phyloP scores from a whole-genome alignment of 495 filamentous ascomycete genomes.

The Haplographium delicatum region DNA sequence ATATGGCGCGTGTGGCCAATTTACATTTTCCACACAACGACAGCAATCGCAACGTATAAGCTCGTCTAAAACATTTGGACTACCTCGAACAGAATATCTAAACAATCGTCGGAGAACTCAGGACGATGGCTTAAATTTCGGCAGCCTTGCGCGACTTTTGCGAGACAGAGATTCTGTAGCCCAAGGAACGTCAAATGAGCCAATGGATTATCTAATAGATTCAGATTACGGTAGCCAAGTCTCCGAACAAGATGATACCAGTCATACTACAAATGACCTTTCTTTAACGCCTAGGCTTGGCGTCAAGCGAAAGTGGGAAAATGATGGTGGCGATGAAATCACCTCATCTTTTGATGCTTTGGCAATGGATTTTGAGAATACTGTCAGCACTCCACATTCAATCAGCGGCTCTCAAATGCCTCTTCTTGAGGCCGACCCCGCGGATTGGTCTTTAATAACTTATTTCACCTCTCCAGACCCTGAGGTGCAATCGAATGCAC shows the following conservation, averaged over 20 bases:
- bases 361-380: slow-evolving; percentile 20
- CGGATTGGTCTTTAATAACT: slow-evolving; percentile 36
- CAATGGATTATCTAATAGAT: slow-evolving; percentile 33
- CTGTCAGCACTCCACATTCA: slow-evolving; percentile 20
- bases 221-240: slow-evolving; percentile 39
- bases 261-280: slow-evolving; percentile 37
- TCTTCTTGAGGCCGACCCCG: slow-evolving; percentile 37
- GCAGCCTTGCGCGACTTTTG: slow-evolving; percentile 5
- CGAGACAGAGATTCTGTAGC: not conserved
- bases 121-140: slow-evolving; percentile 7
- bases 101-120: slow-evolving; percentile 27
- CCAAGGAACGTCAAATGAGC: slow-evolving; percentile 2
- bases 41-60: not conserved
- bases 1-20: slow-evolving; percentile 44
- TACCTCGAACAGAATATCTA: slow-evolving; percentile 38
- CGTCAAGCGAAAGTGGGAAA: slow-evolving; percentile 23
- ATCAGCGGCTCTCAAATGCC: slow-evolving; percentile 20
- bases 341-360: slow-evolving; percentile 20
- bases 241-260: slow-evolving; percentile 46
- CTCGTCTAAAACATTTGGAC: slow-evolving; percentile 11
- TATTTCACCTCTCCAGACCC: slow-evolving; percentile 48
- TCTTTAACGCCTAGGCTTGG: slow-evolving; percentile 4
- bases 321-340: slow-evolving; percentile 16
- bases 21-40: slow-evolving; percentile 30
- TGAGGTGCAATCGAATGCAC: slow-evolving; percentile 33